phyloP scores from a whole-genome alignment of 495 filamentous ascomycete genomes.

The Chaetomidium leptoderma region DNA sequence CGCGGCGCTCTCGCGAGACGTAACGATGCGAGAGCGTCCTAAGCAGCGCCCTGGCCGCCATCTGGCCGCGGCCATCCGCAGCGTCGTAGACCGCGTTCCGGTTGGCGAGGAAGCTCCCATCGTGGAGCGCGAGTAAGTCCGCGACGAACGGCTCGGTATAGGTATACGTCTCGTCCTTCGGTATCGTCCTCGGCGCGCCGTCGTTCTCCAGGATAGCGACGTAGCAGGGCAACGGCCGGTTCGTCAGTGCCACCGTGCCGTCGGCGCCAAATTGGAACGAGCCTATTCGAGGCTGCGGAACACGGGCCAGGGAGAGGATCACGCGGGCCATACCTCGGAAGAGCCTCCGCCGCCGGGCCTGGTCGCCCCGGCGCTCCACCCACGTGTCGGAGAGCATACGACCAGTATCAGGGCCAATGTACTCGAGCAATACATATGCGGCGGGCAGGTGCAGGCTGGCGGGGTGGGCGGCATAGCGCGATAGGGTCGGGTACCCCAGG shows the following conservation, averaged over 20 bases:
- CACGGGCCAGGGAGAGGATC: constrained; percentile 1
- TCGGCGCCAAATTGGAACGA: background rate
- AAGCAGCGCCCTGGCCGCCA: constrained; percentile 30
- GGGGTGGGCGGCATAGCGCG: background rate
- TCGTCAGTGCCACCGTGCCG: background rate
- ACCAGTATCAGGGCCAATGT: background rate
- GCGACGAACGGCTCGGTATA: background rate
- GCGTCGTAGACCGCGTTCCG: background rate
- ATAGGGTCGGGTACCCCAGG: background rate
- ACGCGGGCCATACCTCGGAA: background rate
- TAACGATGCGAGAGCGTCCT: constrained; percentile 28
- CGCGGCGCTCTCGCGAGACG: constrained; percentile 18
- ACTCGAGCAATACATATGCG: background rate
- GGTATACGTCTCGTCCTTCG: background rate
- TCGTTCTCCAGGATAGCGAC: background rate
- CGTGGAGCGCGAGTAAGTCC: background rate
- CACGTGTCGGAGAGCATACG: constrained; percentile 5
- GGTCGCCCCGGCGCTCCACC: background rate
- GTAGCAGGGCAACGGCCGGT: background rate
- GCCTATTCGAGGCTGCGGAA: background rate
- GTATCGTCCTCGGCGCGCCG: background rate
- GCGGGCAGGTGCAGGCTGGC: background rate
- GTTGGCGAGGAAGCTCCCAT: background rate
- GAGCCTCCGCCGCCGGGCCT: background rate
- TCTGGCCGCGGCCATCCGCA: constrained; percentile 27